Base-by-base conservation (phyloP, 1,139 yeast genomes). In the Kurtzmaniella quercitrusa region DNA sequence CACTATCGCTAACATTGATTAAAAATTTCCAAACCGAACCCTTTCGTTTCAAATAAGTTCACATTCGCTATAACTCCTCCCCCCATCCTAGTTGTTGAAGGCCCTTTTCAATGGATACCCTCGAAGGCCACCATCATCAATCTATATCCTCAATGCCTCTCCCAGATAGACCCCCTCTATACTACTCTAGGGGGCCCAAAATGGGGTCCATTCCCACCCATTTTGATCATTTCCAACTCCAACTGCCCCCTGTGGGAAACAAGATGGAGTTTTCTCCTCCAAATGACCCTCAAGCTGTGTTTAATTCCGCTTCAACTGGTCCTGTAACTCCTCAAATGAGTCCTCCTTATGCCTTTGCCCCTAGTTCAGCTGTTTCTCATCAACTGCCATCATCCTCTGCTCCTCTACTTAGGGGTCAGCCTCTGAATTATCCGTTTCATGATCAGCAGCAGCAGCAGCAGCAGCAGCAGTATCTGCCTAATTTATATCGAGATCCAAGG, bases 351-450 rank as follows among this genome's bases (percentile, higher is more conserved):
- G 27, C 27, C 36, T 31, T 31, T 16, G 36, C 16, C 18, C 18
- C n/a, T n/a, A n/a, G n/a, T n/a, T n/a, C n/a, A n/a, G n/a, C n/a
- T n/a, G n/a, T n/a, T n/a, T n/a, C 18, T 17, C 12, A 14, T 14
- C 36, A 14, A 16, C 36, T 16, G 36, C 33, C 29, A 25, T 8
- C 29, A 25, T 8, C 36, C 38, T 38, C 25, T 37, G 41, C 9
- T 43, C 42, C 9, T 42, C 47, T 8, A 53, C 51, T 6, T 54
- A 53, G 31, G 48, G 56, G 11, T 54, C 59, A 39, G 47, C 53
- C 12, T 63, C 72, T 46, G 66, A 70, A 16, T 68, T 62, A 43
- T 81, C 87, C 96, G 96, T 88, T 47, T 74, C 75, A 56, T 87
- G 88, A 2, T 72, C 59, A 8, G 83, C 94, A 50, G 76, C 49